These are phyloP conservation scores for Sorghum bicolor DNA, from an alignment of 176 grass and related monocot species.

Conservation along the genomic window DNA sequence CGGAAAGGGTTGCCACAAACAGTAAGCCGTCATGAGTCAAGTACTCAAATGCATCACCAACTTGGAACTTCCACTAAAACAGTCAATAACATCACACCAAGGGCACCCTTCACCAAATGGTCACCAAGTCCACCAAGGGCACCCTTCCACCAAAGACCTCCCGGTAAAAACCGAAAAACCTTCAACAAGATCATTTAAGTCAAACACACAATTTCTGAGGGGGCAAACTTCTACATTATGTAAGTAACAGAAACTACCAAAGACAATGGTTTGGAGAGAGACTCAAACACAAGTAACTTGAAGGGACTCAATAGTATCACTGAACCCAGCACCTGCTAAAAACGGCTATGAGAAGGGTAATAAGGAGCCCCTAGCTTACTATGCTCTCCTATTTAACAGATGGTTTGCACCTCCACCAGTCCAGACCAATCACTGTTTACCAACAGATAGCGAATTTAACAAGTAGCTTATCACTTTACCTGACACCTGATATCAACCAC, in stretches of 20 bases:
- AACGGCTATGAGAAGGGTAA: background rate
- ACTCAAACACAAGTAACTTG: background rate
- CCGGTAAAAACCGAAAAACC: conserved; percentile 93
- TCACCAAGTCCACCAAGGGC: conserved; percentile 90
- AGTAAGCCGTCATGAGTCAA: conserved; percentile 82
- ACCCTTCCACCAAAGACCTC: conserved; percentile 96
- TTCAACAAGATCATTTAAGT: conserved; percentile 99
- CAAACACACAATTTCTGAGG: conserved; percentile 63
- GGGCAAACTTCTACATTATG: conserved; percentile 47
- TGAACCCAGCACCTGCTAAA: conserved; percentile 3
- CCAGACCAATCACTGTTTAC: background rate
- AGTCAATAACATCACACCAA: conserved; percentile 82
- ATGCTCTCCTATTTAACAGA: background rate
- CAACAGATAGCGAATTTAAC: background rate
- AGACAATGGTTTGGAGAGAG: background rate
- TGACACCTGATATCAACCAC: background rate
- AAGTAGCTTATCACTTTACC: background rate
- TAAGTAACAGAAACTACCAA: conserved; percentile 33
- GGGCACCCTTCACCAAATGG: conserved; percentile 89
- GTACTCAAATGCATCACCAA: conserved; percentile 57
- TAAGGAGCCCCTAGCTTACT: background rate
- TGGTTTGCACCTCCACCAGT: background rate
- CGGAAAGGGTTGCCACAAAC: conserved; percentile 83
- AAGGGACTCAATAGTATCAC: background rate
- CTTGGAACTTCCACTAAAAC: conserved; percentile 64